Base-by-base conservation (phyloP, 768 basidiomycete species). In the Leccinum pellstonianum region DNA sequence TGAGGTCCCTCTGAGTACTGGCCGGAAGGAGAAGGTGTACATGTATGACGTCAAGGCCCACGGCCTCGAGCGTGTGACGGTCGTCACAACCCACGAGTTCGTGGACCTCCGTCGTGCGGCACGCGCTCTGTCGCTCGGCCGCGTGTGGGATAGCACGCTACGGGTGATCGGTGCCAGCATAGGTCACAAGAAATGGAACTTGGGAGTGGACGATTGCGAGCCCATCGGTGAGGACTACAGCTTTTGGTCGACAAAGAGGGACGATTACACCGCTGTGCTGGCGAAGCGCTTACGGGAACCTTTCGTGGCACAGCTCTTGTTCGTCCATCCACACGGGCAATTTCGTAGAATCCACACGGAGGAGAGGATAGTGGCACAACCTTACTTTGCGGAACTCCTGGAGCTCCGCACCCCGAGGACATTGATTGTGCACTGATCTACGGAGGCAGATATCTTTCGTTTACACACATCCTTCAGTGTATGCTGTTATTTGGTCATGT, bases 101-200 rank as follows among this genome's bases (percentile, higher is more conserved):
- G 55, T 51, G 2, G 53, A 64, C 15, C 3, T 23, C 11, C 47
- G 3, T 37, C 23, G 8, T 1, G 48, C 60, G 6, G 58, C 58
- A 3, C 68, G 56, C 14, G 49, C 56, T 4, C 54, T 62, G 1
- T 67, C 66, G 25, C 58, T 70, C 37, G 57, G 60, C 5, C 68
- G 70, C 19, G 57, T 70, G 27, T 70, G 69, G 69, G 69, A 70
- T 9, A 67, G 64, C 14, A 35, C 68, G 3, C 61, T 69, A 7
- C 60, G 62, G 7, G 25, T 53, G 27, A 11, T 64, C 5, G 52
- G 62, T 10, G 10, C 19, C 1, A n/a, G 54, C 2, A 58, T n/a
- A 60, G 25, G 6, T 12, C 19, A 14, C 23, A 21, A 23, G 21
- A 47, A 21, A 47, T 14, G 46, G 21, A 17, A 1, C 21, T 17